Base-by-base conservation (phyloP, 2,329 filamentous ascomycete species). In the Trichoderma sp. region DNA sequence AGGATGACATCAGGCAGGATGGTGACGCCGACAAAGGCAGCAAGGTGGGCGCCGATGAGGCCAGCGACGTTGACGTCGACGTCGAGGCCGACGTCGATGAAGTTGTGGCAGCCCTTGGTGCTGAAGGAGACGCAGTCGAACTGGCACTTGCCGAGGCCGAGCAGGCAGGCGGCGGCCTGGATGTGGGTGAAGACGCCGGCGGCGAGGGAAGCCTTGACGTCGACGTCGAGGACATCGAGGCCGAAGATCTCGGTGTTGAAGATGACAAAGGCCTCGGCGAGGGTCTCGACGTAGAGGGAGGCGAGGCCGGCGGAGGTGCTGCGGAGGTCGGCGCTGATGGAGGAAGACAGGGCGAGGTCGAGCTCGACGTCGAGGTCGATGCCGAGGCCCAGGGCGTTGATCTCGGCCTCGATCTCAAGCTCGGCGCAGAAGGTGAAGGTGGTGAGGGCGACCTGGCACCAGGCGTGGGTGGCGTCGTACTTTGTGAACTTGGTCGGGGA, bases 111-210 rank as follows among this genome's bases (percentile, higher is more conserved):
- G 68, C 76, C 76, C 71, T 75, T 72, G 70, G 73, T 69, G 71
- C 73, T 76, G 71, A 75, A 76, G 28, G 75, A 76, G 59, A 78
- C 75, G 68, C 76, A 78, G 73, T 78, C 76, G 63, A 72, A 73
- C 67, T 73, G 69, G 72, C 76, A 78, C 50, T 69, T 68, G 44
- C 71, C 71, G 44, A 76, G 63, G 41, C 76, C 76, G 43, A 77
- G 67, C 48, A 68, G 65, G 72, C 75, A 78, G 50, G 71, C 68
- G 15, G 72, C 48, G 47, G 63, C 54, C 61, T 71, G 67, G 56
- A 75, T 19, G 19, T 67, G 65, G 55, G 70, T 69, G 39, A 76
- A 52, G 44, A 75, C 59, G 5, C 72, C 71, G 48, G 66, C 66
- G 59, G 67, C 57, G 26, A 76, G 68, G 45, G 68, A 64, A 19